Conservation (phyloP, 1,284 basidiomycete genomes). For the Porphyrellus sp. region DNA sequence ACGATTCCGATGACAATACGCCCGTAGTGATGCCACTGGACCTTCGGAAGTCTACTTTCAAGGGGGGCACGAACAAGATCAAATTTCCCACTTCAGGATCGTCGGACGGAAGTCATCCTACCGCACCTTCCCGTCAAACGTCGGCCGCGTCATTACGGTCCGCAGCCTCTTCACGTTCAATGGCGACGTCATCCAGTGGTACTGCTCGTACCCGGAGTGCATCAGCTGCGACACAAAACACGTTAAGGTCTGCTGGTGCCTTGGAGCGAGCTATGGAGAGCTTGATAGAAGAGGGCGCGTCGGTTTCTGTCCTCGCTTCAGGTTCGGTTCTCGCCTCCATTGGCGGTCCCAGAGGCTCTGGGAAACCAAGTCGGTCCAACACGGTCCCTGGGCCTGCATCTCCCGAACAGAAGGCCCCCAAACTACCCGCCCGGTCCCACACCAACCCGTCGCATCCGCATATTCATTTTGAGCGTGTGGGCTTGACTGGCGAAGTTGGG, state of each 20-base stretch:
- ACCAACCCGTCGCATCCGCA: constrained; percentile 46
- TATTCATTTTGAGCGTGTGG: constrained; percentile 31
- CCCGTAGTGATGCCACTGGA: constrained; percentile 34
- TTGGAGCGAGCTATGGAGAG: constrained; percentile 51
- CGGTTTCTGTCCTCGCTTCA: constrained; percentile 28
- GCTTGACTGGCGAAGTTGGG: constrained; percentile 23
- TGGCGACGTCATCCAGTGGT: constrained; percentile 23
- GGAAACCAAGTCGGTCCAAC: constrained; percentile 43
- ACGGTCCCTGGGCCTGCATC: constrained; percentile 43
- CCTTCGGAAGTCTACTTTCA: constrained; percentile 36
- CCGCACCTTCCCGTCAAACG: constrained; percentile 25
- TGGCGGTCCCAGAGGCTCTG: constrained; percentile 29
- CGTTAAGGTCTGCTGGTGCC: constrained; percentile 30
- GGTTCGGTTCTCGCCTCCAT: constrained; percentile 34
- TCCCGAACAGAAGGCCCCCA: constrained; percentile 45
- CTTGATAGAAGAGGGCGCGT: constrained; percentile 44
- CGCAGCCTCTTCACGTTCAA: constrained; percentile 16
- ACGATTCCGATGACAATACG: constrained; percentile 44
- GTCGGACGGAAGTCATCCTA: constrained; percentile 5
- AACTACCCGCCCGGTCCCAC: constrained; percentile 53
- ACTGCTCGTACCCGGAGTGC: constrained; percentile 26
- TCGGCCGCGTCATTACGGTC: constrained; percentile 29
- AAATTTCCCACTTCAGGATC: constrained; percentile 23
- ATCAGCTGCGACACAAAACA: constrained; percentile 32
- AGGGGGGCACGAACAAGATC: constrained; percentile 24